phyloP scores from a whole-genome alignment of 2,329 filamentous ascomycete genomes.

The Emergomyces africanus region DNA sequence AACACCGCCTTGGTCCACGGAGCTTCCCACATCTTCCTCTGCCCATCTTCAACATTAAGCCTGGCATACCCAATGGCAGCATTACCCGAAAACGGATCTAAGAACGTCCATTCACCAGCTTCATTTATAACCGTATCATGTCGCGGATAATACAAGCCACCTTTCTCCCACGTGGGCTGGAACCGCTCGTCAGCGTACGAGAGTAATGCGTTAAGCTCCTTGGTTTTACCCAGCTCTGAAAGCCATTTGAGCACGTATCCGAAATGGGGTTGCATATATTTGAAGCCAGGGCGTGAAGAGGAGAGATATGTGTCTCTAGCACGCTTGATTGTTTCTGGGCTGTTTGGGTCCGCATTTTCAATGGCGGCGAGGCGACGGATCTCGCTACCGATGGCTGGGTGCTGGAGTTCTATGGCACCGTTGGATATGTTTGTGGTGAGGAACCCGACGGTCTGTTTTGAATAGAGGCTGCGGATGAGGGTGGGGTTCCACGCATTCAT shows the following conservation, averaged over 20 bases:
- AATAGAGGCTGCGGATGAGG: not conserved
- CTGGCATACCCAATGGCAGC: constrained; percentile 24
- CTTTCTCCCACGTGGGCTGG: constrained; percentile 21
- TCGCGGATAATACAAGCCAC: constrained; percentile 24
- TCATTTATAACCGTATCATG: constrained; percentile 15
- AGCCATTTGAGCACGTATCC: constrained; percentile 21
- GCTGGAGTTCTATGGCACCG: not conserved
- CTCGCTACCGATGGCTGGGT: not conserved
- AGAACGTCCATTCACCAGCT: constrained; percentile 2
- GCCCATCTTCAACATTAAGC: constrained; percentile 26
- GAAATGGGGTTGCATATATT: not conserved
- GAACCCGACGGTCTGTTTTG: not conserved
- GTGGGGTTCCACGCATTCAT: not conserved
- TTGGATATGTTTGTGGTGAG: not conserved
- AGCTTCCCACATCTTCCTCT: constrained; percentile 22
- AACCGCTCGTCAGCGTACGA: constrained; percentile 18
- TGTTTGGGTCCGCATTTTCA: not conserved
- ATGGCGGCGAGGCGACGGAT: not conserved
- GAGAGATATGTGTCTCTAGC: not conserved
- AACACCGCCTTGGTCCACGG: not conserved
- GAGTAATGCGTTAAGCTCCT: constrained; percentile 14
- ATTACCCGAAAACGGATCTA: constrained; percentile 27
- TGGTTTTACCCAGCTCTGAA: constrained; percentile 20
- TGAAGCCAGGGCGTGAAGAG: not conserved
- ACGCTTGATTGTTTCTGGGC: not conserved